Evolutionary conservation across 306 rosid species (phyloP), one percentile per base, ranked within the genome.

Genomic region (Vigna unguiculata): DNA sequence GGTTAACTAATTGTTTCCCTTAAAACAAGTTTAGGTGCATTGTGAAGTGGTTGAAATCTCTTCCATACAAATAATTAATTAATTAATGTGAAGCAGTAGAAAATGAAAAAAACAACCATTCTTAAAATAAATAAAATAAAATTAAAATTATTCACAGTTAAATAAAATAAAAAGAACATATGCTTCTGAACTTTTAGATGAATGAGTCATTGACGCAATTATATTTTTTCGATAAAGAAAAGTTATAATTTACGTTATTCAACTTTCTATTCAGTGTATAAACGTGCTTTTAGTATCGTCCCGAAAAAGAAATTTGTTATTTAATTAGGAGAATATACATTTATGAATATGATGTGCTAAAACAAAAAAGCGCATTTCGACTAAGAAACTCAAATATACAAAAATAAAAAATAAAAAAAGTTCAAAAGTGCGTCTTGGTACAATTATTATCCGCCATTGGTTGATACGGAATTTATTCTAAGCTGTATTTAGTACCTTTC

Each of bases 391-490:
- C 2, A 38, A 38, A 64, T 19, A 38, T 17, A n/a, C 11, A 17
- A 0, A 46, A 46, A 1, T n/a, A n/a, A n/a, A n/a, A n/a, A n/a
- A n/a, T n/a, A 2, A 63, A 36, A 63, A 28, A 36, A 2, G 5
- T 63, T 57, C 30, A 22, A 52, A 76, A 76, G 80, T 64, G 45
- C 25, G 6, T 24, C 6, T 22, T 63, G 41, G 21, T 17, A 55
- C 45, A 13, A 57, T 36, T 14, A 38, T 49, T 14, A 36, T 63
- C 51, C 28, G 20, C 60, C 13, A 40, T 79, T 52, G 68, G 74
- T 41, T 52, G 49, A 62, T 51, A 51, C 34, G 43, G 71, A 71
- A 71, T 62, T 71, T 52, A 71, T 71, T 71, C 72, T 14, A 40
- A 22, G 51, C n/a, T 38, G 46, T 51, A 47, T 25, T 28, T 5